Evolutionary conservation across 495 filamentous ascomycete species (phyloP), one percentile per base, ranked within the genome.

Genomic region (Xylaria longipes): DNA sequence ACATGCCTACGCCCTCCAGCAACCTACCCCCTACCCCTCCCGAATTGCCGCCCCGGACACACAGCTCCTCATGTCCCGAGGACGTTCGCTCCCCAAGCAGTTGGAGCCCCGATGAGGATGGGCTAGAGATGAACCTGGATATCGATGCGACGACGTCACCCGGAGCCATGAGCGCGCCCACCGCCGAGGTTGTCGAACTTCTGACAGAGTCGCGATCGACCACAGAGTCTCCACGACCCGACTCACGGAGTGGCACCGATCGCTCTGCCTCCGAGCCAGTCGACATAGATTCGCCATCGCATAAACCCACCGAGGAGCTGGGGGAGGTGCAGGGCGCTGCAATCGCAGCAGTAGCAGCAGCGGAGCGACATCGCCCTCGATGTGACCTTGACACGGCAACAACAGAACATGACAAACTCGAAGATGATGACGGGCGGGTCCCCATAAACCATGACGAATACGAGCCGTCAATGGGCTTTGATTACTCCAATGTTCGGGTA

Each of bases 401-500:
- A 62, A 70, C 74, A 37, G 78, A 74, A 37, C 39, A 61, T 52
- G 73, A 75, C 33, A 78, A 77, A 67, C 27, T 68, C 12, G 75
- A 79, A 61, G 66, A 75, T 20, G 61, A 76, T 22, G 69, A 63
- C 17, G 46, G 45, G 27, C 72, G 70, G 76, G 71, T 68, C 69
- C 41, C 62, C n/a, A 17, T 68, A 56, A 71, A 72, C 17, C 73
- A 76, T 25, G 73, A 76, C 22, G 48, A 63, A 35, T 76, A 71
- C 31, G 60, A 82, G 35, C 84, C 85, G 1, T 83, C 87, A 62
- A 82, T 91, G 78, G 87, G 87, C 50, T 89, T 89, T 70, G 90
- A 93, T 74, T 91, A 89, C 74, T 90, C 90, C 1, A 90, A 89
- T 73, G 84, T 90, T 74, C 81, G 91, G 80, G 89, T 91, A 88